These are phyloP conservation scores for Periglandula ipomoeae DNA, from an alignment of 2,329 filamentous ascomycete species.

Conservation along the genomic window DNA sequence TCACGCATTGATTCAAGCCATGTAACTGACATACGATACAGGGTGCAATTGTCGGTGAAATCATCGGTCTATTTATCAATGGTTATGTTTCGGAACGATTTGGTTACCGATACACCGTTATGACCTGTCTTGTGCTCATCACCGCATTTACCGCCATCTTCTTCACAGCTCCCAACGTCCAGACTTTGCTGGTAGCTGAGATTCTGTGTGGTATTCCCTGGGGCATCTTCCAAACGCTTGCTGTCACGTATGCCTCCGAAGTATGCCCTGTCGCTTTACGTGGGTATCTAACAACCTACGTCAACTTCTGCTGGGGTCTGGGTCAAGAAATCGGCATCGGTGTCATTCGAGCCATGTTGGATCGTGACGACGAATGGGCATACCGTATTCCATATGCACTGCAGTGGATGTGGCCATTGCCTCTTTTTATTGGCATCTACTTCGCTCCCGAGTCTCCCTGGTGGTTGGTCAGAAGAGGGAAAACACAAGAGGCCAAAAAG, in stretches of 20 bases:
- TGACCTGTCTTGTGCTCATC: slow-evolving; percentile 44
- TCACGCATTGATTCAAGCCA: too few species aligned
- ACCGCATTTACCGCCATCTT: slow-evolving; percentile 52
- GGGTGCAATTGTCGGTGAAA: slow-evolving; percentile 39
- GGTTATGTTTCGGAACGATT: slow-evolving; percentile 58
- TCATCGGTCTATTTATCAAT: slow-evolving; percentile 58
- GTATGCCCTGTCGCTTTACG: slow-evolving; percentile 65
- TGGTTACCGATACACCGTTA: slow-evolving; percentile 57
- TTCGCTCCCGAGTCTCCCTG: slow-evolving; percentile 64
- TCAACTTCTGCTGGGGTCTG: slow-evolving; percentile 72
- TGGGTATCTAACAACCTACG: slow-evolving; percentile 63
- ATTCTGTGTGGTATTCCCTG: slow-evolving; percentile 55
- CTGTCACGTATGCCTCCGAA: slow-evolving; percentile 60
- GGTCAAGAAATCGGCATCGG: slow-evolving; percentile 65
- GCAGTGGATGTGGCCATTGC: slow-evolving; percentile 71
- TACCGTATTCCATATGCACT: slow-evolving; percentile 63
- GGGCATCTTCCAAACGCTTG: slow-evolving; percentile 50
- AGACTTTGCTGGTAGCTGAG: slow-evolving; percentile 50
- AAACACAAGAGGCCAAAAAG: slow-evolving; percentile 55
- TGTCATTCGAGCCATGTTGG: slow-evolving; percentile 61
- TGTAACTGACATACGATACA: slow-evolving; percentile 2
- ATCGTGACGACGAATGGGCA: slow-evolving; percentile 57
- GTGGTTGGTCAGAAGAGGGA: slow-evolving; percentile 65
- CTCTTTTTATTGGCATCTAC: slow-evolving; percentile 54
- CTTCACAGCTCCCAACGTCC: slow-evolving; percentile 54